A percentile compares a stretch with the other conserved stretches of the same genome.
phyloP scores from a whole-genome alignment of 2,329 filamentous ascomycete genomes.

The Colletotrichum neosansevieriae region DNA sequence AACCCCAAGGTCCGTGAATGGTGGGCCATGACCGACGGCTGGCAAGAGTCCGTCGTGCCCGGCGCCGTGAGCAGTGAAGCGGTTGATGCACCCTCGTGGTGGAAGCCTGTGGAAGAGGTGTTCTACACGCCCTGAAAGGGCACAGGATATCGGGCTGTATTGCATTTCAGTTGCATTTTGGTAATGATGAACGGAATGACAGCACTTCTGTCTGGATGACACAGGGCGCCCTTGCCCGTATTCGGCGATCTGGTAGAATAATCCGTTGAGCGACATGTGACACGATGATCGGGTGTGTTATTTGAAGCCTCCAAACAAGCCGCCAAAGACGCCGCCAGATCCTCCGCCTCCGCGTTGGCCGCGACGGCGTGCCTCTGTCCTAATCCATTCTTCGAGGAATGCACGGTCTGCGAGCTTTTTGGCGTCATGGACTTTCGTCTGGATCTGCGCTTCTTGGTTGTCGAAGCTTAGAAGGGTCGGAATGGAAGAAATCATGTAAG shows the following conservation, averaged over 20 bases:
- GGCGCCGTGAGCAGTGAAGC: slow-evolving; percentile 70
- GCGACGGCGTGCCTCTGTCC: slow-evolving; percentile 61
- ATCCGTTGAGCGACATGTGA: neutral
- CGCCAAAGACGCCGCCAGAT: slow-evolving; percentile 52
- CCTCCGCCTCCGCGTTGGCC: slow-evolving; percentile 59
- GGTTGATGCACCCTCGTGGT: slow-evolving; percentile 71
- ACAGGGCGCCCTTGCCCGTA: neutral
- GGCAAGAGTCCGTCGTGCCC: slow-evolving; percentile 74
- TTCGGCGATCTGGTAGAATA: neutral
- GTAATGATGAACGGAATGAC: slow-evolving; percentile 33
- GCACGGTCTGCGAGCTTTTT: slow-evolving; percentile 60
- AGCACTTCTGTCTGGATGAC: slow-evolving; percentile 23
- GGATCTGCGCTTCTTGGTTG: slow-evolving; percentile 62
- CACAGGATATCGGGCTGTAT: slow-evolving; percentile 20
- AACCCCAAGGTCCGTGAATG: slow-evolving; percentile 81
- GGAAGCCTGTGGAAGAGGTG: slow-evolving; percentile 77
- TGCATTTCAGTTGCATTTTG: slow-evolving; percentile 30
- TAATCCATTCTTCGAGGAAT: slow-evolving; percentile 67
- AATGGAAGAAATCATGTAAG: slow-evolving; percentile 69
- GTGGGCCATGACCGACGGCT: slow-evolving; percentile 85
- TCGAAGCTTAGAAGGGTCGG: slow-evolving; percentile 71
- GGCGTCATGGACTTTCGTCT: slow-evolving; percentile 63
- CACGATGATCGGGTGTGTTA: slow-evolving; percentile 7
- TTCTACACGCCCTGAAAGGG: slow-evolving; percentile 67
- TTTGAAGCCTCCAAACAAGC: slow-evolving; percentile 53